Base-by-base conservation (phyloP, 345 rosid genomes). In the Schrenkiella parvula region DNA sequence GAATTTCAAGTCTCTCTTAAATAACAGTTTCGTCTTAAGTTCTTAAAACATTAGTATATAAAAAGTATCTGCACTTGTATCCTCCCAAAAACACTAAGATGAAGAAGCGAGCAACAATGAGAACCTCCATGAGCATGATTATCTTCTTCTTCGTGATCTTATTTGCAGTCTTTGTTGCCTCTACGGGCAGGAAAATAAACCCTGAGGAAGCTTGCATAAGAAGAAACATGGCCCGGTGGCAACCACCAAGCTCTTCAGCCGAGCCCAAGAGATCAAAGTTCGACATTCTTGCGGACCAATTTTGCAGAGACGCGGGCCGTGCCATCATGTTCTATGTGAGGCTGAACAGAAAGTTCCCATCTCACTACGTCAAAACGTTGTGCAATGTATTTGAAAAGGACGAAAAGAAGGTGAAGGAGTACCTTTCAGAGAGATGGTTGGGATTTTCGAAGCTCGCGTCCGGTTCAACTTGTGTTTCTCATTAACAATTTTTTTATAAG, bases 131-230 rank as follows among this genome's bases (percentile, higher is more conserved):
- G 55, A 43, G 25, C 44, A 69, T 56, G 8, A 55, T 55, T 17
- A 22, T 44, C 31, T 11, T 66, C 31, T 68, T 41, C 29, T 54
- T 54, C 9, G n/a, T 29, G 2, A 19, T 28, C 9, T 57, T 70
- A 57, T 34, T 23, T 4, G 47, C 66, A 58, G 2, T 58, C 5
- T 70, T 6, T 46, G 38, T 46, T 46, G 58, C 58, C 66, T 70
- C 74, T 14, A 46, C 15, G 61, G 53, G 53, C 2, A 19, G n/a
- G 17, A 41, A 26, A 35, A 47, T 48, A 15, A 59, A 12, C 6
- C 38, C 58, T 4, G 50, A 70, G 48, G 74, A 70, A 58, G 66
- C 29, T 59, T 70, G 66, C 66, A 46, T 58, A 46, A 58, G 74
- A 70, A 14, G 38, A 46, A 70, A 37, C 58, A 46, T 58, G 46